A percentile compares a stretch with the other conserved stretches of the same genome.
These are phyloP conservation scores for Dysphania ambrosioides DNA, from an alignment of 148 eudicot species.

Conservation along the genomic window DNA sequence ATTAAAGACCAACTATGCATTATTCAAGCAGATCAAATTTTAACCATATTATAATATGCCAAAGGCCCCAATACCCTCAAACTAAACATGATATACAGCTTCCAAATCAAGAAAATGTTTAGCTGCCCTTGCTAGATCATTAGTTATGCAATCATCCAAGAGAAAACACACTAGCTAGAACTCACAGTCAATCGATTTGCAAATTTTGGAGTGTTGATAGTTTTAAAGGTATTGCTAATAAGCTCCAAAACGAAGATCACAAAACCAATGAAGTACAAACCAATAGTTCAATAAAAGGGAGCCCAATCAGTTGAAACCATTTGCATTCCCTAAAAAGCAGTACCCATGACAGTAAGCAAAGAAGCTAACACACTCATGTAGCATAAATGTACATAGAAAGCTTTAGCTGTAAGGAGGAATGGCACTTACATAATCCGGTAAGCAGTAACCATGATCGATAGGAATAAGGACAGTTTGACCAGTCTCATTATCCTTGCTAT, in stretches of 20 bases:
- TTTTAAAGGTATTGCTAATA: not conserved
- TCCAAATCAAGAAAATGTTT: not conserved
- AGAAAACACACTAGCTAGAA: not conserved
- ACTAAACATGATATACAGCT: not conserved
- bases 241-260: not conserved
- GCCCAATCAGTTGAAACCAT: not conserved
- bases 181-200: not conserved
- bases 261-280: not conserved
- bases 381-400: not conserved
- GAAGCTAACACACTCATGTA: slow-evolving; percentile 2
- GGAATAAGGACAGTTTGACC: slow-evolving; percentile 61
- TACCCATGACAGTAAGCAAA: not conserved
- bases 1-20: not conserved
- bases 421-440: slow-evolving; percentile 80
- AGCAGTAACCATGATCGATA: slow-evolving; percentile 96
- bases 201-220: not conserved
- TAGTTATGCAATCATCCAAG: not conserved
- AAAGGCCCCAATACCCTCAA: not conserved
- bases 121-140: not conserved
- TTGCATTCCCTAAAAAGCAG: not conserved
- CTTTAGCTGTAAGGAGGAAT: not conserved
- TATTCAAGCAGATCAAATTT: not conserved
- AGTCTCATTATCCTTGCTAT: slow-evolving; percentile 54
- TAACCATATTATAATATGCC: not conserved
- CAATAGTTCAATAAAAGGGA: not conserved